Base-by-base conservation (phyloP, 208 protist genomes). In the Trypanosoma congolense region DNA sequence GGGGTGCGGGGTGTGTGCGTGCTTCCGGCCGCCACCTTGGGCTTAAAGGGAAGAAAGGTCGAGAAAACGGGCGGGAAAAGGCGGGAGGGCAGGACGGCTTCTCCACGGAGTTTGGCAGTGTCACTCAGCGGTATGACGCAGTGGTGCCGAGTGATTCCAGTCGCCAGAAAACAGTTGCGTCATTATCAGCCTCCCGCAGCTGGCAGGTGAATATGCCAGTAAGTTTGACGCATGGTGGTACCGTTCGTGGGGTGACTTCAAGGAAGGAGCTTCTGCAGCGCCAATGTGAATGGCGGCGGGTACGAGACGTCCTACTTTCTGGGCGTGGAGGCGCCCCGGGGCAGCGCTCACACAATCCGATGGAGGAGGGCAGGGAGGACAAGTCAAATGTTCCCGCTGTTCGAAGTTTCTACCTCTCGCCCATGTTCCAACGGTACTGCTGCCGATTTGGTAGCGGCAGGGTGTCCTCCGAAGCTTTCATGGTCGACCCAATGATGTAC, bases 401-500 rank as follows among this genome's bases (percentile, higher is more conserved):
- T 5, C 21, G 22, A 22, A 30, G 21, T 6, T 35, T 26, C 18
- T 19, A 26, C 22, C 21, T 18, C 14, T 53, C 60, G 10, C 42
- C 22, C 18, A 5, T 46, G 10, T 54, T 66, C 50, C 51, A 50
- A 24, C 60, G 60, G 1, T 58, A 66, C 28, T 66, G 50, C 26
- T 24, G 36, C 5, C 10, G 50, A 4, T 66, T 66, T 46, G 60
- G 60, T 18, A 59, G 60, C 29, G 18, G 40, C 16, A 54, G 42
- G 31, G 21, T 58, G 18, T 14, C 19, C 16, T 43, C 4, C 0
- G 31, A 35, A 19, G 51, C 51, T 14, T 66, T 66, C 31, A n/a
- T 66, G 24, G 47, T 51, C 38, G 60, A 66, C 22, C 60, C 60
- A 1, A 25, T 28, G 16, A 44, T 50, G 44, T 66, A 66, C 30